phyloP scores from a whole-genome alignment of 345 rosid species.

The Melaleuca quinquenervia region DNA sequence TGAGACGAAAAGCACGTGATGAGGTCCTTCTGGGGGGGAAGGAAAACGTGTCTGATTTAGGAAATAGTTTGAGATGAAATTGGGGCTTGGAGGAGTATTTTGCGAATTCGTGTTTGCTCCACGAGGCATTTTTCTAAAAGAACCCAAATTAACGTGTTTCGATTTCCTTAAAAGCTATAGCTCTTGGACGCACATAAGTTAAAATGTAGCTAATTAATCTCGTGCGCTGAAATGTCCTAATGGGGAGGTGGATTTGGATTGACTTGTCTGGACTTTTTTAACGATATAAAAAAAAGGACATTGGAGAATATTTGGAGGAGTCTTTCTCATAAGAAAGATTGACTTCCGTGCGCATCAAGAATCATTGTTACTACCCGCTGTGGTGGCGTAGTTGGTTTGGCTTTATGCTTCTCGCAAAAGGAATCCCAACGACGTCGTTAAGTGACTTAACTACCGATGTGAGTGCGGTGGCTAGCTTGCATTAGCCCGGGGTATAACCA shows the following conservation, averaged over 20 bases:
- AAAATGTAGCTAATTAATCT: not conserved
- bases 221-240: too few relatives aligned
- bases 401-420: too few relatives aligned
- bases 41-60: accelerated
- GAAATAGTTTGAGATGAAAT: not conserved
- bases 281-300: not conserved
- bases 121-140: not conserved
- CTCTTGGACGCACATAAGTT: not conserved
- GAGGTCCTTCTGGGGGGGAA: not conserved
- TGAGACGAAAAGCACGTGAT: not conserved
- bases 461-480: too few relatives aligned
- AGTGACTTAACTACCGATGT: too few relatives aligned
- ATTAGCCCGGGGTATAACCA: too few relatives aligned
- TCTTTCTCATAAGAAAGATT: not conserved
- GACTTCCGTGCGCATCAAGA: not conserved
- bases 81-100: not conserved
- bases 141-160: not conserved
- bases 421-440: too few relatives aligned
- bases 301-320: not conserved
- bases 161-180: not conserved
- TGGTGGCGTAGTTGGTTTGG: too few relatives aligned
- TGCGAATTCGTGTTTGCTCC: not conserved
- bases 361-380: too few relatives aligned
- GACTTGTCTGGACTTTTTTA: not conserved
- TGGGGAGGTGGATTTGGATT: not conserved